Conservation (phyloP, 1,284 basidiomycete genomes). For the Rhodotorula sp. region DNA sequence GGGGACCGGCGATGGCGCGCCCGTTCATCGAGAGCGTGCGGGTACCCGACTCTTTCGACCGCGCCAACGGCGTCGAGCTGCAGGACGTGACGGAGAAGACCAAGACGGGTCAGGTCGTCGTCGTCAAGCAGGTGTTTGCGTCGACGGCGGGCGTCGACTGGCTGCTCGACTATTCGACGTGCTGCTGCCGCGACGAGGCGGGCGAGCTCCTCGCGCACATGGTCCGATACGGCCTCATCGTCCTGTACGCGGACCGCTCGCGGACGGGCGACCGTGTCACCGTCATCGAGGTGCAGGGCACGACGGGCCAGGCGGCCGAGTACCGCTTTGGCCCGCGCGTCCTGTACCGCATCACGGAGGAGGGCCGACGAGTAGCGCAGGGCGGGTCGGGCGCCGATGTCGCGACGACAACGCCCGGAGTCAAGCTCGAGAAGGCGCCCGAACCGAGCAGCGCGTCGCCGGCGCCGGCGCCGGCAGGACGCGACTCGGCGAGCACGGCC, state of each 20-base stretch:
- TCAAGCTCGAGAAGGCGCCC: slow-evolving; percentile 46
- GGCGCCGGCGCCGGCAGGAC: background rate
- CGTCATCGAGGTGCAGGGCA: slow-evolving; percentile 36
- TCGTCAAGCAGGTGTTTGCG: slow-evolving; percentile 76
- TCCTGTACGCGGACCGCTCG: slow-evolving; percentile 64
- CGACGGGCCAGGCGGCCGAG: slow-evolving; percentile 61
- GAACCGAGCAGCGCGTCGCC: background rate
- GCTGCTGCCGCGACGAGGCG: slow-evolving; percentile 93
- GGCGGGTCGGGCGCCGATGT: slow-evolving; percentile 39
- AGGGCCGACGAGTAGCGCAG: slow-evolving; percentile 75
- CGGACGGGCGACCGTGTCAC: slow-evolving; percentile 58
- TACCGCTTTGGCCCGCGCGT: slow-evolving; percentile 94
- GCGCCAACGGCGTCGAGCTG: slow-evolving; percentile 55
- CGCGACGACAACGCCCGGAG: slow-evolving; percentile 54
- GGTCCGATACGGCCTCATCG: slow-evolving; percentile 88
- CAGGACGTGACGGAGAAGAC: slow-evolving; percentile 66
- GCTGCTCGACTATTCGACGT: slow-evolving; percentile 96
- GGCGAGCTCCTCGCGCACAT: slow-evolving; percentile 97
- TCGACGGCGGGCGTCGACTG: slow-evolving; percentile 89
- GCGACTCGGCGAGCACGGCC: slow-evolving; percentile 48
- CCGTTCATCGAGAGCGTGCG: slow-evolving; percentile 49
- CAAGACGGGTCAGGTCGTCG: slow-evolving; percentile 37
- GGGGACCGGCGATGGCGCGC: slow-evolving; percentile 13
- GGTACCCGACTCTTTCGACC: slow-evolving; percentile 52
- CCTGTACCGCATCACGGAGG: slow-evolving; percentile 89